phyloP scores from a whole-genome alignment of 805 yeast species.

The Peterozyma xylosa region DNA sequence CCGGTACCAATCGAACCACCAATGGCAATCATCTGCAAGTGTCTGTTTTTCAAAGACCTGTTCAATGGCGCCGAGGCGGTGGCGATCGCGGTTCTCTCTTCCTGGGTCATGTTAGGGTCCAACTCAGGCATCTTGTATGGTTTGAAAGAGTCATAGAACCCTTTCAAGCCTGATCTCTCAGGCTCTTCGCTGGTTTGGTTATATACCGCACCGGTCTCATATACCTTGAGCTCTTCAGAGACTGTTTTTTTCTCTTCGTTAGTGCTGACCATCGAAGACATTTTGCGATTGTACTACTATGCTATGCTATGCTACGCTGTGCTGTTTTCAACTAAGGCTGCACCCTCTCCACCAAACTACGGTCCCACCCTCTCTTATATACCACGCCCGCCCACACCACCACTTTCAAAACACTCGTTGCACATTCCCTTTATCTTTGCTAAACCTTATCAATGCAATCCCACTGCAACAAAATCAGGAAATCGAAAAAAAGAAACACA shows the following conservation, averaged over 20 bases:
- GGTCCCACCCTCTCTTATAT: too few species aligned
- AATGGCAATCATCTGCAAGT: conserved; percentile 73
- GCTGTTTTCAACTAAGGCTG: too few species aligned
- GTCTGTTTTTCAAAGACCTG: conserved; percentile 52
- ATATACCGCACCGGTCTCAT: conserved; percentile 8
- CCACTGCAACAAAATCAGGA: too few species aligned
- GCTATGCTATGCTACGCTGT: too few species aligned
- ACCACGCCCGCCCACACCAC: too few species aligned
- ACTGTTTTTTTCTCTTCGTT: conserved; percentile 1
- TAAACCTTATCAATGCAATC: too few species aligned
- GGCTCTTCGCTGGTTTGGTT: background rate
- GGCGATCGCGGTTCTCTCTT: conserved; percentile 37
- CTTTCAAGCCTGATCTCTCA: conserved; percentile 4
- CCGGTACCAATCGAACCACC: conserved; percentile 87
- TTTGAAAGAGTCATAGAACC: conserved; percentile 23
- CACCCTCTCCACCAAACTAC: too few species aligned
- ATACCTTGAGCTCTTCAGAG: conserved; percentile 6
- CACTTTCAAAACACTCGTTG: too few species aligned
- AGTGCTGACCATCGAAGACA: background rate
- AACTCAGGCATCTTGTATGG: conserved; percentile 24
- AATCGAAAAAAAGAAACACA: too few species aligned
- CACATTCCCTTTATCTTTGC: too few species aligned
- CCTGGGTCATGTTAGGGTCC: conserved; percentile 35
- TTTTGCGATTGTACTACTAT: too few species aligned
- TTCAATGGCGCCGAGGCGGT: conserved; percentile 44